These are phyloP conservation scores for Plasmodium coatneyi DNA, from an alignment of 169 alveolate species.

Conservation along the genomic window DNA sequence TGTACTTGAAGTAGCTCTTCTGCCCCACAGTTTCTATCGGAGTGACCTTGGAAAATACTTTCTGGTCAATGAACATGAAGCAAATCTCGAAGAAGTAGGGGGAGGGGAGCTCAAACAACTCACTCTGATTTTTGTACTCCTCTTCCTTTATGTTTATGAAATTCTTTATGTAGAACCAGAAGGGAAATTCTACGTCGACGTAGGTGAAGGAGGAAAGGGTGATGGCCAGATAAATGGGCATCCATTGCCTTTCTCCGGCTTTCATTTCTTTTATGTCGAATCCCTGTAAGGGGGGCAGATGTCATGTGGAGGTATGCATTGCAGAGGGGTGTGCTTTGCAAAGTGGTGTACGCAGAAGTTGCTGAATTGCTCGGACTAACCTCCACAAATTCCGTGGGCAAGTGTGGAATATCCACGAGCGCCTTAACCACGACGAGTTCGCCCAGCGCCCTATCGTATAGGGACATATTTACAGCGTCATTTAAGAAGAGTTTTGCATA, in stretches of 20 bases:
- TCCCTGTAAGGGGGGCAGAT: conserved; percentile 18
- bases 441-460: conserved; percentile 73
- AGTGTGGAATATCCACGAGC: conserved; percentile 49
- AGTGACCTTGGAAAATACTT: conserved; percentile 63
- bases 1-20: conserved; percentile 68
- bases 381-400: conserved; percentile 59
- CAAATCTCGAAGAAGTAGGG: conserved; percentile 76
- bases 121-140: conserved; percentile 65
- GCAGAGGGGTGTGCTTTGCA: neutral
- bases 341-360: neutral
- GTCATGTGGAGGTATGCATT: neutral
- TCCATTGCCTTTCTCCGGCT: conserved; percentile 76
- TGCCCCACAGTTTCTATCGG: conserved; percentile 76
- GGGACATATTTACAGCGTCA: conserved; percentile 67
- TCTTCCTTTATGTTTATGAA: conserved; percentile 66
- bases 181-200: conserved; percentile 74
- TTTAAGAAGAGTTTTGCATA: conserved; percentile 68
- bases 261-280: conserved; percentile 66
- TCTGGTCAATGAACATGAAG: conserved; percentile 73
- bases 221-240: conserved; percentile 68
- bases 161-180: conserved; percentile 75
- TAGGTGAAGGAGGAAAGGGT: conserved; percentile 61
- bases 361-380: neutral
- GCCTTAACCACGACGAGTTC: conserved; percentile 74
- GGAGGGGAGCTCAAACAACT: conserved; percentile 71